A percentile compares a stretch with the other conserved stretches of the same genome.
Conservation (phyloP, 306 rosid genomes). For the Abrus precatorius region DNA sequence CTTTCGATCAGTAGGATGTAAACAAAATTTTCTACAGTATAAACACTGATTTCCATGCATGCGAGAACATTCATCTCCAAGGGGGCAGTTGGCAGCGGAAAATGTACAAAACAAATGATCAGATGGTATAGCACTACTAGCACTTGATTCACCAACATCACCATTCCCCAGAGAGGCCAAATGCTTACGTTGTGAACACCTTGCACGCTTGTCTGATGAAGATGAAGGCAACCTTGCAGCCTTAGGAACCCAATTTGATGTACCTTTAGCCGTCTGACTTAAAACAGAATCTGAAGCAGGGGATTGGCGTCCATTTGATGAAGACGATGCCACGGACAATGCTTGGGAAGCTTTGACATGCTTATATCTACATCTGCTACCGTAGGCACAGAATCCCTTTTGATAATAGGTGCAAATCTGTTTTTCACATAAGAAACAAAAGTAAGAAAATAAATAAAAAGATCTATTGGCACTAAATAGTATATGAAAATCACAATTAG, state of each 20-base stretch:
- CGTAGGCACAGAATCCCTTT: constrained; percentile 82
- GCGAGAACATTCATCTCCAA: constrained; percentile 71
- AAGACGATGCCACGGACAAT: constrained; percentile 54
- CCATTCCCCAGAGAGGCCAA: constrained; percentile 44
- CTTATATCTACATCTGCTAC: constrained; percentile 86
- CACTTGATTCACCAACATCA: constrained; percentile 57
- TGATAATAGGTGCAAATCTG: constrained; percentile 85
- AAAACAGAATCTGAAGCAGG: constrained; percentile 52
- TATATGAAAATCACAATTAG: neutral
- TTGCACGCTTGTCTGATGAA: constrained; percentile 49
- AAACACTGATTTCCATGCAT: constrained; percentile 86
- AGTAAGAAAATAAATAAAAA: constrained; percentile 14
- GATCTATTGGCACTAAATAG: neutral
- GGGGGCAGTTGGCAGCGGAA: constrained; percentile 84
- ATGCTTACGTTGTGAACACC: constrained; percentile 51
- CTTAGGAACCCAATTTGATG: constrained; percentile 61
- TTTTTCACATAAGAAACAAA: constrained; percentile 14
- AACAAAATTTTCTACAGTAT: constrained; percentile 80
- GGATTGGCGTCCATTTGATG: constrained; percentile 54
- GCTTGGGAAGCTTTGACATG: constrained; percentile 71
- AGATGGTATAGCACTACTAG: constrained; percentile 53
- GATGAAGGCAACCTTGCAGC: constrained; percentile 50
- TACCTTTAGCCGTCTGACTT: constrained; percentile 33
- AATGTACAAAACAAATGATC: constrained; percentile 69
- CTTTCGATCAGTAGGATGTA: constrained; percentile 78